These are phyloP conservation scores for Diplodia scrobiculata DNA, from an alignment of 2,329 filamentous ascomycete genomes.

Conservation along the genomic window DNA sequence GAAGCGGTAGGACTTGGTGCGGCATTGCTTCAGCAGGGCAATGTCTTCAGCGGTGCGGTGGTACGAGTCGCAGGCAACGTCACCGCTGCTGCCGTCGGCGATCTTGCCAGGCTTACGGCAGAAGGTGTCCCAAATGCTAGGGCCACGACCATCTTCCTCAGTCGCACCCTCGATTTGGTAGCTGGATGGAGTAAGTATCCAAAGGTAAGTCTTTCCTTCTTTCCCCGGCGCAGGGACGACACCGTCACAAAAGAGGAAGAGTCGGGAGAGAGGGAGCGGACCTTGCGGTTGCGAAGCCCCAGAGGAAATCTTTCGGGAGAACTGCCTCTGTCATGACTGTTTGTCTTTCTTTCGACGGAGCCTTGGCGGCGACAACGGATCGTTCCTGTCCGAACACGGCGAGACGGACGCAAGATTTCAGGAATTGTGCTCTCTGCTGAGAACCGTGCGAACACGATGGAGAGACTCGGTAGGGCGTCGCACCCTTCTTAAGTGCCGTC, in stretches of 20 bases:
- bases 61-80: constrained; percentile 83
- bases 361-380: background rate
- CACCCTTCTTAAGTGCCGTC: background rate
- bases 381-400: background rate
- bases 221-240: constrained; percentile 31
- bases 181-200: constrained; percentile 49
- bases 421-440: background rate
- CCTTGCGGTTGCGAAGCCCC: constrained; percentile 49
- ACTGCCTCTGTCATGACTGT: constrained; percentile 38
- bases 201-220: background rate
- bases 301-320: constrained; percentile 46
- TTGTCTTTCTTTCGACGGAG: background rate
- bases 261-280: constrained; percentile 32
- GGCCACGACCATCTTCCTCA: constrained; percentile 73
- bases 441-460: background rate
- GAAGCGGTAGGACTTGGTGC: constrained; percentile 60
- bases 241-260: constrained; percentile 31
- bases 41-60: constrained; percentile 78
- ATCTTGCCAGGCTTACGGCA: constrained; percentile 80
- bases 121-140: constrained; percentile 91
- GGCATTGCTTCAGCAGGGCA: constrained; percentile 70
- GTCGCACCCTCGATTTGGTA: constrained; percentile 84
- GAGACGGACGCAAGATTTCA: too few species aligned
- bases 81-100: constrained; percentile 73
- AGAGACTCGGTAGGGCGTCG: background rate